Evolutionary conservation across 108 stramenopile species (phyloP), one percentile per base, ranked within the genome.

Genomic region (Nitzschia palea): DNA sequence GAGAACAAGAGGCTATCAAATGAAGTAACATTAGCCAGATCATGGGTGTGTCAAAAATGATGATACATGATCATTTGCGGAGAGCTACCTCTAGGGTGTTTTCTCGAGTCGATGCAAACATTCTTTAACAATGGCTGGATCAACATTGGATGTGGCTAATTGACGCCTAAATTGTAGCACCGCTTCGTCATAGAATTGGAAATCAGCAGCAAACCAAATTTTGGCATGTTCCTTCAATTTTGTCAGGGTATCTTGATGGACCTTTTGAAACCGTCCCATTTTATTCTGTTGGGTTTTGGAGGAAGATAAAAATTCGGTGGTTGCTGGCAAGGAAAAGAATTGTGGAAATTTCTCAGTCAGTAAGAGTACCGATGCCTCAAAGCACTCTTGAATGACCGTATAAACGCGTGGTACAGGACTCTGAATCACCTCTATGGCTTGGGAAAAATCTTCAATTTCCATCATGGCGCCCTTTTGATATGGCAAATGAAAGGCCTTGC

Each of bases 1-100:
- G 73, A 68, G 59, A 73, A 42, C 33, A 52, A 58, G 28, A 63
- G 59, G n/a, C 27, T 51, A 55, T 48, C 65, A 52, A 70, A 80
- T 14, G 43, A 33, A 33, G 31, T 43, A n/a, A n/a, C n/a, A n/a
- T n/a, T n/a, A n/a, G n/a, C n/a, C n/a, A n/a, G n/a, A n/a, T n/a
- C n/a, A n/a, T n/a, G n/a, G n/a, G n/a, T n/a, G n/a, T n/a, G n/a
- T n/a, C n/a, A n/a, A n/a, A n/a, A n/a, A n/a, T n/a, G n/a, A n/a
- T n/a, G n/a, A n/a, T n/a, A n/a, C n/a, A n/a, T n/a, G n/a, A n/a
- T n/a, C n/a, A n/a, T n/a, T n/a, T n/a, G n/a, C n/a, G n/a, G n/a
- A n/a, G n/a, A n/a, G n/a, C n/a, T n/a, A n/a, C n/a, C n/a, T n/a
- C n/a, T n/a, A n/a, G n/a, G n/a, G n/a, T n/a, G n/a, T n/a, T n/a